Conservation (phyloP, 345 rosid genomes). For the Aethionema arabicum region DNA sequence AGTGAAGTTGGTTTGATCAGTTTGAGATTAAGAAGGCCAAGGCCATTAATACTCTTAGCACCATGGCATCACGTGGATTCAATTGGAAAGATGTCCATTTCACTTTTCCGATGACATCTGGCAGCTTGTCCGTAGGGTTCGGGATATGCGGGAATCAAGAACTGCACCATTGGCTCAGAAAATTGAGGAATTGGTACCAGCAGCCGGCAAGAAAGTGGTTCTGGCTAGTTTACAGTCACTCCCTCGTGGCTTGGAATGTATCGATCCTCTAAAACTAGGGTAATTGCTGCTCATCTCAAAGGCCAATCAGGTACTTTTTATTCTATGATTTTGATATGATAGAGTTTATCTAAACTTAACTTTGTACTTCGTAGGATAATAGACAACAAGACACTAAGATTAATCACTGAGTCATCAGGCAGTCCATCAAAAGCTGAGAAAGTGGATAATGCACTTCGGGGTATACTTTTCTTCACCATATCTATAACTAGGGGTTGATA, state of each 20-base stretch:
- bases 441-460: constrained; percentile 72
- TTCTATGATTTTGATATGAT: not conserved
- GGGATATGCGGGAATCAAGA: constrained; percentile 92
- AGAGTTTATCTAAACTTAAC: constrained; percentile 17
- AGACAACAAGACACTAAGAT: constrained; percentile 77
- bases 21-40: not conserved
- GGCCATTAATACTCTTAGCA: constrained; percentile 16
- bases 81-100: not conserved
- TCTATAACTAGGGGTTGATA: constrained; percentile 10
- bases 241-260: constrained; percentile 95
- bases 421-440: constrained; percentile 58
- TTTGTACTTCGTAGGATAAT: constrained; percentile 60
- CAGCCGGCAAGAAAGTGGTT: constrained; percentile 42
- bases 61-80: constrained; percentile 1
- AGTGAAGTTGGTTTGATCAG: constrained; percentile 8
- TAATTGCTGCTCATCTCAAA: constrained; percentile 36
- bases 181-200: constrained; percentile 59
- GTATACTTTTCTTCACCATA: constrained; percentile 38
- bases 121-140: constrained; percentile 92
- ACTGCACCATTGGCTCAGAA: constrained; percentile 77
- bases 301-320: not conserved
- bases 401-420: constrained; percentile 73
- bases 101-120: constrained; percentile 20
- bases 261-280: constrained; percentile 97
- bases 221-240: constrained; percentile 71